Evolutionary conservation across 1,284 basidiomycete species (phyloP).

Genomic region (Leccinum fallax): DNA sequence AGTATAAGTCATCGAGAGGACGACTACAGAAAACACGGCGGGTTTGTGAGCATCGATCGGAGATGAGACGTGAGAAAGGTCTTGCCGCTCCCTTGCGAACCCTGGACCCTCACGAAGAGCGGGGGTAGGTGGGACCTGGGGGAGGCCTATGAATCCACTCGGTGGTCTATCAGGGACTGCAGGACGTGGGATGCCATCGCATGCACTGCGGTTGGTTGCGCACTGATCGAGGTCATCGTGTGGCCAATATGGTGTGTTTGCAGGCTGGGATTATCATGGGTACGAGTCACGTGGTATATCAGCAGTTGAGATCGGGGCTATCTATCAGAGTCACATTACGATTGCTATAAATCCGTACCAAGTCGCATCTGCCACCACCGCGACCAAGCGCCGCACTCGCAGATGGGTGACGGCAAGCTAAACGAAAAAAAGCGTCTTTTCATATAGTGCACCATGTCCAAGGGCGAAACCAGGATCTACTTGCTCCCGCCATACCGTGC

Average conservation of each 20-base stretch:
- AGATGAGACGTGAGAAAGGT: constrained; percentile 67
- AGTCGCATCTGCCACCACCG: constrained; percentile 22
- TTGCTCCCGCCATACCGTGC: constrained; percentile 62
- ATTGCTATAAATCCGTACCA: constrained; percentile 34
- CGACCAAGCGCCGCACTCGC: constrained; percentile 11
- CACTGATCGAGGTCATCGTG: constrained; percentile 15
- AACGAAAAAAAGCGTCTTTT: constrained; percentile 6
- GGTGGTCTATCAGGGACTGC: constrained; percentile 36
- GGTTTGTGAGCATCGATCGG: constrained; percentile 47
- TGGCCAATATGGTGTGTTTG: background rate
- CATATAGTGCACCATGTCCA: background rate
- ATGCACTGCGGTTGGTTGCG: constrained; percentile 34
- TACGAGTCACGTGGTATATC: constrained; percentile 21
- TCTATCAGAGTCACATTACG: constrained; percentile 25
- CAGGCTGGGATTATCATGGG: background rate
- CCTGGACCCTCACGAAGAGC: constrained; percentile 81
- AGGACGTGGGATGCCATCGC: constrained; percentile 50
- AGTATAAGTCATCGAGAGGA: constrained; percentile 87
- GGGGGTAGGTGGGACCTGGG: constrained; percentile 38
- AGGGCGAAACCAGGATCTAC: constrained; percentile 15
- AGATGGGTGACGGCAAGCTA: constrained; percentile 7
- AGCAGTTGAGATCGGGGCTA: background rate
- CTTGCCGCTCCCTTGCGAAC: constrained; percentile 87
- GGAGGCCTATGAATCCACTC: constrained; percentile 19
- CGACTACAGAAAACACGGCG: constrained; percentile 58